phyloP scores from a whole-genome alignment of 306 rosid genomes.

The Pterocarpus santalinus region DNA sequence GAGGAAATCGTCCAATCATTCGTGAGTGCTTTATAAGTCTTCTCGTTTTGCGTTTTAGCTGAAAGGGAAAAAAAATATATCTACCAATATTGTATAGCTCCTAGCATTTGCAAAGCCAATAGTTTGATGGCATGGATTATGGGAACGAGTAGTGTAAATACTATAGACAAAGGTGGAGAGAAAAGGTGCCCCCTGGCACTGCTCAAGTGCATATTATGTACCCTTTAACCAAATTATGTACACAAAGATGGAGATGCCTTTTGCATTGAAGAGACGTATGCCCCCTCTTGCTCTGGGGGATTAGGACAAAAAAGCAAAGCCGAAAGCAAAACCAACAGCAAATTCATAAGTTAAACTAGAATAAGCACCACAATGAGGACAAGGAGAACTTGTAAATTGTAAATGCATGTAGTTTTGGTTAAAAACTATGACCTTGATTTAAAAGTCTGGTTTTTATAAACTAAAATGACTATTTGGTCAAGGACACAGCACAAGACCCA shows the following conservation, averaged over 20 bases:
- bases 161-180: background rate
- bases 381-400: too few species aligned
- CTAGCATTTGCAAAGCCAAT: background rate
- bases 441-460: background rate
- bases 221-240: background rate
- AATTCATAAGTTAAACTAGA: background rate
- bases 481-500: background rate
- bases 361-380: background rate
- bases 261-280: too few species aligned
- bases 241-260: background rate
- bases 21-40: background rate
- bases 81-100: background rate
- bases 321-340: background rate
- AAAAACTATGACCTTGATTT: constrained; percentile 12
- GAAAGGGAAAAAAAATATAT: too few species aligned
- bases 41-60: background rate
- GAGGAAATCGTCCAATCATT: too few species aligned
- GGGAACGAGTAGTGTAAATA: background rate
- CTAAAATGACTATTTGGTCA: background rate
- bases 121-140: background rate
- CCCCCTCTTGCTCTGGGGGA: too few species aligned
- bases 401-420: background rate
- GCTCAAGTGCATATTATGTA: too few species aligned
- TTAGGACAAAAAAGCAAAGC: background rate
- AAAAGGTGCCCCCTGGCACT: background rate